These are phyloP conservation scores for Circinella minor DNA, from an alignment of 371 early-diverging fungal species.

Conservation along the genomic window DNA sequence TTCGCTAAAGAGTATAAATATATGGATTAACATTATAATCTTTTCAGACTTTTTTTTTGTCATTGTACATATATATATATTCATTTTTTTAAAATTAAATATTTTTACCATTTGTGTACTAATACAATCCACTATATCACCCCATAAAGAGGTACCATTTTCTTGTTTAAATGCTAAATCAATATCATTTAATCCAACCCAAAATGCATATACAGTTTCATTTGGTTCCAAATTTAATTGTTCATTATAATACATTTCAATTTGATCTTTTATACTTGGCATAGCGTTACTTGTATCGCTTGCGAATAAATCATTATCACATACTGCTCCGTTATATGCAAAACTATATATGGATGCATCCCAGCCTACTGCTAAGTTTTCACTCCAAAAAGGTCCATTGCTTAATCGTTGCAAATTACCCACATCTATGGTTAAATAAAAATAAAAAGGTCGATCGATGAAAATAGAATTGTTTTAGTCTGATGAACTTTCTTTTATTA, in stretches of 20 bases:
- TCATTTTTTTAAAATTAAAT: background rate
- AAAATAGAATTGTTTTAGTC: background rate
- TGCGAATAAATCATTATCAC: conserved; percentile 32
- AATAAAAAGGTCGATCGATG: background rate
- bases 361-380: conserved; percentile 51
- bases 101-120: conserved; percentile 39
- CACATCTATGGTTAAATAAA: conserved; percentile 22
- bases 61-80: background rate
- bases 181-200: conserved; percentile 50
- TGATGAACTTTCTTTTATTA: background rate
- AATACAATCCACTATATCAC: conserved; percentile 35
- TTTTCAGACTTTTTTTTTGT: background rate
- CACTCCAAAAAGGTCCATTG: conserved; percentile 56
- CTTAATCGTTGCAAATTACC: conserved; percentile 43
- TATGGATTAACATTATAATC: background rate
- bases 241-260: conserved; percentile 48
- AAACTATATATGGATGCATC: conserved; percentile 44
- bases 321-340: conserved; percentile 50
- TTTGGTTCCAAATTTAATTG: conserved; percentile 33
- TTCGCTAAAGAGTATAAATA: conserved; percentile 24
- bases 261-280: conserved; percentile 49
- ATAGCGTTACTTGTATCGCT: conserved; percentile 13
- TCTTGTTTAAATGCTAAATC: conserved; percentile 24
- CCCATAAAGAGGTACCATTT: conserved; percentile 7
- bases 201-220: conserved; percentile 43